Conservation (phyloP, 2,329 filamentous ascomycete species). For the Dryadomyces quercivorus region DNA sequence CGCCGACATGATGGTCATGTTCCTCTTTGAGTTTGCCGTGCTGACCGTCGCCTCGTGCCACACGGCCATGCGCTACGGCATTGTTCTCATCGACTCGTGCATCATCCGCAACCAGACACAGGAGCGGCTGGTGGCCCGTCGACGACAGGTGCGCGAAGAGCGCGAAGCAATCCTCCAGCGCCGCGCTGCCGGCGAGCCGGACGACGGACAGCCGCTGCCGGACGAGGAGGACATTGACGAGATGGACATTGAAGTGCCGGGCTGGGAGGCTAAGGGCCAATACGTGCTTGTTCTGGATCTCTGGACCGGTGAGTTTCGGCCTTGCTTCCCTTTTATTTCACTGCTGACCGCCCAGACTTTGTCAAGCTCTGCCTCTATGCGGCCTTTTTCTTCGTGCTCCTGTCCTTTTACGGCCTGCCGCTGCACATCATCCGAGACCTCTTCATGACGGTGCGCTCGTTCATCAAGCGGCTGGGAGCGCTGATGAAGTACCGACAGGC, state of each 20-base stretch:
- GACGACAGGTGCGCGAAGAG: slow-evolving; percentile 52
- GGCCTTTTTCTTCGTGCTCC: slow-evolving; percentile 84
- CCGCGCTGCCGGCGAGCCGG: slow-evolving; percentile 24
- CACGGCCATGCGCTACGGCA: slow-evolving; percentile 63
- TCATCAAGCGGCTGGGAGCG: slow-evolving; percentile 78
- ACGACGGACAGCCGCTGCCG: slow-evolving; percentile 24
- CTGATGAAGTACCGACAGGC: slow-evolving; percentile 84
- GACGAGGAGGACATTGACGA: slow-evolving; percentile 67
- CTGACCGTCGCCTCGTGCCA: slow-evolving; percentile 69
- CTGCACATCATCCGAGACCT: slow-evolving; percentile 96
- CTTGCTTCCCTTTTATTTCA: neutral
- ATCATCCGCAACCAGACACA: slow-evolving; percentile 65
- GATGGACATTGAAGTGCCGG: slow-evolving; percentile 87
- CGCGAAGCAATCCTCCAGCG: slow-evolving; percentile 38
- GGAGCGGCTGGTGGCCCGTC: slow-evolving; percentile 54
- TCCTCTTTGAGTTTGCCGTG: slow-evolving; percentile 93
- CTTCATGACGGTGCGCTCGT: slow-evolving; percentile 86
- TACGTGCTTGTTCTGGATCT: slow-evolving; percentile 86
- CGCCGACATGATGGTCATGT: slow-evolving; percentile 99
- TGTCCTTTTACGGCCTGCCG: slow-evolving; percentile 87
- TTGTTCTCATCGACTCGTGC: slow-evolving; percentile 65
- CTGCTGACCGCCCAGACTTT: slow-evolving; percentile 47
- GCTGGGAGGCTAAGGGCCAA: slow-evolving; percentile 92
- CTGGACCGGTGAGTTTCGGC: slow-evolving; percentile 52
- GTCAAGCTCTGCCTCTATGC: slow-evolving; percentile 83